Evolutionary conservation across 805 yeast genomes (phyloP).

Genomic region (Starmera dryadoides): DNA sequence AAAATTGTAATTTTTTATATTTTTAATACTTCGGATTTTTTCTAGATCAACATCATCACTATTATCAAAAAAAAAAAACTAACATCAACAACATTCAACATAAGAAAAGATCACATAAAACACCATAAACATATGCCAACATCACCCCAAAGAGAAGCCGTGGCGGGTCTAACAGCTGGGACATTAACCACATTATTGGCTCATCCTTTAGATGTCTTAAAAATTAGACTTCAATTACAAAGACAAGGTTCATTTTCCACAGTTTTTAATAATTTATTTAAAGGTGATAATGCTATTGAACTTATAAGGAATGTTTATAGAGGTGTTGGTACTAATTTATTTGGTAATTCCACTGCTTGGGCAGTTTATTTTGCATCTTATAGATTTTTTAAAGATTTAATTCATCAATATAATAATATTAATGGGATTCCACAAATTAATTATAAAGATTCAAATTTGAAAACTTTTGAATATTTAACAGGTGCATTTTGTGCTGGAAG

Average conservation of each 20-base stretch:
- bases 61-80: too few relatives aligned
- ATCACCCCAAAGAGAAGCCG: slow-evolving; percentile 37
- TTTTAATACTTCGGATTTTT: too few relatives aligned
- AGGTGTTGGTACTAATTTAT: slow-evolving; percentile 71
- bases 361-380: slow-evolving; percentile 78
- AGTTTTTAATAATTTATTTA: slow-evolving; percentile 2
- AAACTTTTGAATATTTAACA: slow-evolving; percentile 38
- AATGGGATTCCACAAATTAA: too few relatives aligned
- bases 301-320: slow-evolving; percentile 42
- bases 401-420: slow-evolving; percentile 11
- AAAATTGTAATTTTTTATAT: too few relatives aligned
- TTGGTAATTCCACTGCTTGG: slow-evolving; percentile 89
- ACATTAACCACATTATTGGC: slow-evolving; percentile 68
- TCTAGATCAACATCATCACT: too few relatives aligned
- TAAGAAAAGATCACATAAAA: too few relatives aligned
- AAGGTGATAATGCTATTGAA: neutral
- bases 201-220: slow-evolving; percentile 86
- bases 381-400: slow-evolving; percentile 45
- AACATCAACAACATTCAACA: too few relatives aligned
- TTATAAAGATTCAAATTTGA: slow-evolving; percentile 26
- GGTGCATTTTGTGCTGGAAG: slow-evolving; percentile 70
- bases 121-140: too few relatives aligned
- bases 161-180: slow-evolving; percentile 80
- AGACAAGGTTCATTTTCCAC: neutral
- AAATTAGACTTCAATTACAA: slow-evolving; percentile 73